phyloP scores from a whole-genome alignment of 139 green algal species.

The Nannochloris sp. region DNA sequence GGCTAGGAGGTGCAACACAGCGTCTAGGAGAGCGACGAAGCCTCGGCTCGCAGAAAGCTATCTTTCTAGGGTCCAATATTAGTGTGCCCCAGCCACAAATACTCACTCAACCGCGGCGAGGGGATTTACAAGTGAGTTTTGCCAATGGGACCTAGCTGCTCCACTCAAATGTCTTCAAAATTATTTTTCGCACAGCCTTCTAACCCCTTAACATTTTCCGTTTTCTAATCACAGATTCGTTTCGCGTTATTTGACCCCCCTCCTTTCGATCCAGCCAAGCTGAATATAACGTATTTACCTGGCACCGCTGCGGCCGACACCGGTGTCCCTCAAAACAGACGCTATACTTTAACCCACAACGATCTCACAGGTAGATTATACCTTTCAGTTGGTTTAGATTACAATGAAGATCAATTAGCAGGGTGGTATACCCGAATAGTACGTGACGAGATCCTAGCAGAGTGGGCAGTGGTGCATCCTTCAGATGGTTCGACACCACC shows the following conservation, averaged over 20 bases:
- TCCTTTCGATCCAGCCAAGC: conserved; percentile 56
- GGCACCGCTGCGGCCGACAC: background rate
- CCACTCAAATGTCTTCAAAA: conserved; percentile 5
- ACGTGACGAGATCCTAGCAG: conserved; percentile 78
- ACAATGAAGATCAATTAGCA: conserved; percentile 71
- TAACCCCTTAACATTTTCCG: conserved; percentile 51
- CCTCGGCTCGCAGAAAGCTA: background rate
- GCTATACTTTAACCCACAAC: conserved; percentile 92
- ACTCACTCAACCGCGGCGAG: background rate
- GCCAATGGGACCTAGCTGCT: background rate
- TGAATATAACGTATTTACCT: conserved; percentile 41
- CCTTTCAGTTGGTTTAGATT: conserved; percentile 66
- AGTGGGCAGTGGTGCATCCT: conserved; percentile 49
- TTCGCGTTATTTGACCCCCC: conserved; percentile 57
- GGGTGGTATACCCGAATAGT: conserved; percentile 57
- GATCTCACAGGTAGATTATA: conserved; percentile 75
- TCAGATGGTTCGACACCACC: background rate
- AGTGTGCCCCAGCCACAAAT: no score
- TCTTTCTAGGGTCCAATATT: background rate
- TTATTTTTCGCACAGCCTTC: conserved; percentile 62
- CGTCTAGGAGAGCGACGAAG: background rate
- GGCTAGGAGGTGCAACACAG: no score
- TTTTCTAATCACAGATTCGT: conserved; percentile 24
- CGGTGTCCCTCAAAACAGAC: conserved; percentile 3
- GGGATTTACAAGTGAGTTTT: background rate